A percentile compares a stretch with the other conserved stretches of the same genome.
Conservation (phyloP, 2,329 filamentous ascomycete species). For the Waltergamsia citrina region DNA sequence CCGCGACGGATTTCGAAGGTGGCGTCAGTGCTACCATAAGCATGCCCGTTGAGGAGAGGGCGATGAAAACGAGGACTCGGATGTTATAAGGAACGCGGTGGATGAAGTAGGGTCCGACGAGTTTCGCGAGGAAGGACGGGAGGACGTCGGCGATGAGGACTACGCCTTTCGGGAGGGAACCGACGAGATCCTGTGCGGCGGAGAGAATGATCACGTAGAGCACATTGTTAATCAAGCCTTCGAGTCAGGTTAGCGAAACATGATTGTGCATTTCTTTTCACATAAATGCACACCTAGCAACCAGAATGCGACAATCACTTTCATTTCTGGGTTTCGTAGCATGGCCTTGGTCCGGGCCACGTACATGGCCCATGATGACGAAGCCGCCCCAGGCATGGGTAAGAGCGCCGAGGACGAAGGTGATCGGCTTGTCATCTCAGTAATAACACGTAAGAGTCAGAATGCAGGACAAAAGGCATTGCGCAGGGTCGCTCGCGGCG, state of each 20-base stretch:
- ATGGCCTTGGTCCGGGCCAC: slow-evolving; percentile 52
- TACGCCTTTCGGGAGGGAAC: slow-evolving; percentile 81
- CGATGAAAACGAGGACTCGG: slow-evolving; percentile 66
- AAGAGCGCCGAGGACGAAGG: slow-evolving; percentile 36
- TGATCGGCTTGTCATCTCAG: slow-evolving; percentile 24
- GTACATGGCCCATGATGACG: slow-evolving; percentile 67
- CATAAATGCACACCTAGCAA: slow-evolving; percentile 63
- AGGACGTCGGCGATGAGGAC: slow-evolving; percentile 90
- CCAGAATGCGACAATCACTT: slow-evolving; percentile 80
- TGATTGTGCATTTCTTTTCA: background rate
- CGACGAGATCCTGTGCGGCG: slow-evolving; percentile 89
- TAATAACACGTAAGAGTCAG: background rate
- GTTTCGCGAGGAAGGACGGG: slow-evolving; percentile 80
- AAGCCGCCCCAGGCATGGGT: slow-evolving; percentile 47
- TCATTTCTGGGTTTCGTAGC: slow-evolving; percentile 58
- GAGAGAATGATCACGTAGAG: slow-evolving; percentile 96
- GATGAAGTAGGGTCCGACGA: slow-evolving; percentile 89
- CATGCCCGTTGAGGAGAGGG: slow-evolving; percentile 77
- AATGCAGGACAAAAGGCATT: background rate
- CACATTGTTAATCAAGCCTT: slow-evolving; percentile 76
- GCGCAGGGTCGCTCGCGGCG: background rate
- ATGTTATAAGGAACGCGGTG: slow-evolving; percentile 72
- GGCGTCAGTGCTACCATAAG: slow-evolving; percentile 77
- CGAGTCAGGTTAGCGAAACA: background rate
- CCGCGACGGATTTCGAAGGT: slow-evolving; percentile 50